Conservation (phyloP, 345 rosid species). For the Ceriops decandra region DNA sequence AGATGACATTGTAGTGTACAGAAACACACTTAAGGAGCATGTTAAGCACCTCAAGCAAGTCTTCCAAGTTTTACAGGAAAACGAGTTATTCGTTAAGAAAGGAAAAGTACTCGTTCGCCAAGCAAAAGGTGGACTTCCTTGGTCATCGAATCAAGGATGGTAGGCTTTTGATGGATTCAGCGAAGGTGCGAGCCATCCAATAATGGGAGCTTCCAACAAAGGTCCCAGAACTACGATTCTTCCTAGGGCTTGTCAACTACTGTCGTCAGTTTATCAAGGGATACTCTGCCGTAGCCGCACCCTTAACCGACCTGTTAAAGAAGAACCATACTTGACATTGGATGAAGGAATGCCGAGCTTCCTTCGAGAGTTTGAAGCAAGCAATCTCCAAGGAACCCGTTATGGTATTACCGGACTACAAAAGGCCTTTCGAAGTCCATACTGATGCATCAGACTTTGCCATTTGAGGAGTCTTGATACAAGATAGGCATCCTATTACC, state of each 20-base stretch:
- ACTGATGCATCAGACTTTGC: background rate
- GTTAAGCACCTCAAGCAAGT: background rate
- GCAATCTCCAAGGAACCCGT: background rate
- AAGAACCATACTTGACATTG: background rate
- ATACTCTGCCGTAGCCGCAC: background rate
- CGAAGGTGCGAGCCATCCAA: background rate
- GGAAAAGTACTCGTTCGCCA: background rate
- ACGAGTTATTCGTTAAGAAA: background rate
- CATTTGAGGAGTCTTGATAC: background rate
- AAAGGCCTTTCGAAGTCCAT: background rate
- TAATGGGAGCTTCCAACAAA: background rate
- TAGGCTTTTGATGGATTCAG: background rate
- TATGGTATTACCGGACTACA: accelerated
- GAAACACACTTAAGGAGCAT: background rate
- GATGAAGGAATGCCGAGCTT: background rate
- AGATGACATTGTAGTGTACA: too few species aligned
- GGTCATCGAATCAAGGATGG: background rate
- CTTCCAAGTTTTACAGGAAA: background rate
- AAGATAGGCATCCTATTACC: background rate
- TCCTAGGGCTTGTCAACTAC: background rate
- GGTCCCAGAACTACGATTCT: background rate
- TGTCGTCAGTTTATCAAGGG: background rate
- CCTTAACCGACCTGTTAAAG: accelerated
- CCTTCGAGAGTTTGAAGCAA: background rate
- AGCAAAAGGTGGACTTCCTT: background rate